Conservation (phyloP, 2,329 filamentous ascomycete genomes). For the Fusarium globosum region DNA sequence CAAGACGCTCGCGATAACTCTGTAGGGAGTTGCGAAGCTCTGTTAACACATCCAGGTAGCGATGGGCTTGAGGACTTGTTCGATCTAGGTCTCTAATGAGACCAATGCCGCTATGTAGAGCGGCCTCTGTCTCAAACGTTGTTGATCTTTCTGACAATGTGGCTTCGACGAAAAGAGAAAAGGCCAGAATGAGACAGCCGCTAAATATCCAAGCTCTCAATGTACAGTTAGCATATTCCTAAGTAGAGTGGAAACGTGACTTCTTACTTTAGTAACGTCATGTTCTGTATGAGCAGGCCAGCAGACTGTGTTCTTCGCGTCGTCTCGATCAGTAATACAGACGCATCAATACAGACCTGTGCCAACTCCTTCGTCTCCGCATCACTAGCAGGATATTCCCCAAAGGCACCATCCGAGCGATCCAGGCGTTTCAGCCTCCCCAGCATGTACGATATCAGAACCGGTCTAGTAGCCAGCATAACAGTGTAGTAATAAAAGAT, state of each 20-base stretch:
- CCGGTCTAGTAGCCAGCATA: background rate
- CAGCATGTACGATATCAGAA: background rate
- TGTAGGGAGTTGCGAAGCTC: background rate
- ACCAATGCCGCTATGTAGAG: background rate
- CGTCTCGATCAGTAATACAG: background rate
- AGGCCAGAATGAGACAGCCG: background rate
- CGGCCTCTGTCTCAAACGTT: background rate
- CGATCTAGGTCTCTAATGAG: background rate
- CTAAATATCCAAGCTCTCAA: constrained; percentile 4
- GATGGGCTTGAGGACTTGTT: background rate
- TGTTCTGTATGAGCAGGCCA: background rate
- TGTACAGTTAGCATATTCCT: fast-evolving
- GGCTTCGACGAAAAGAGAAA: background rate
- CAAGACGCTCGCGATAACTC: background rate
- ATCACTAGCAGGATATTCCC: background rate
- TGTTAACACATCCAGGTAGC: background rate
- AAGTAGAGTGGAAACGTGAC: fast-evolving
- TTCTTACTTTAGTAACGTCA: background rate
- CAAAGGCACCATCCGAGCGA: background rate
- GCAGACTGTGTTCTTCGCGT: background rate
- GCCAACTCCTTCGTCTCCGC: background rate
- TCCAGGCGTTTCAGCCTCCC: background rate
- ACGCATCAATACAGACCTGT: background rate
- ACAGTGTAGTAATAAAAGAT: background rate
- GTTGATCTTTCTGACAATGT: background rate